Conservation (phyloP, 768 basidiomycete species). For the Imleria badia region DNA sequence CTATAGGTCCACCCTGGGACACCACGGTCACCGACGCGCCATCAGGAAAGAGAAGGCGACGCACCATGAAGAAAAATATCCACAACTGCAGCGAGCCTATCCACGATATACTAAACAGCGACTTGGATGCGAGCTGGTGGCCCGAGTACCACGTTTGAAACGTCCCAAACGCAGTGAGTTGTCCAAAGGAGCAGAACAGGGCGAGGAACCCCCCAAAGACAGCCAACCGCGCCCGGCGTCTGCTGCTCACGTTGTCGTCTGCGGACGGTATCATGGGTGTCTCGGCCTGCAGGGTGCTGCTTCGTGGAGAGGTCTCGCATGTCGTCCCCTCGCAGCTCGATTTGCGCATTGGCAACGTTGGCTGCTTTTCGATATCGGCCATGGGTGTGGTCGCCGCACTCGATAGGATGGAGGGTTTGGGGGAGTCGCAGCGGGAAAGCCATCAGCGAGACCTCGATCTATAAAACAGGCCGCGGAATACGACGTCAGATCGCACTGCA, state of each 20-base stretch:
- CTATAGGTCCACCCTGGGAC: slow-evolving; percentile 58
- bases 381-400: slow-evolving; percentile 17
- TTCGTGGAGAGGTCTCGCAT: slow-evolving; percentile 19
- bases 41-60: slow-evolving; percentile 17
- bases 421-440: slow-evolving; percentile 10
- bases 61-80: slow-evolving; percentile 67
- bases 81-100: slow-evolving; percentile 70
- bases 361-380: slow-evolving; percentile 33
- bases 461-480: slow-evolving; percentile 24
- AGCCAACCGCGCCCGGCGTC: slow-evolving; percentile 42
- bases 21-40: not conserved
- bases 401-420: slow-evolving; percentile 8
- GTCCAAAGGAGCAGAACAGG: slow-evolving; percentile 69
- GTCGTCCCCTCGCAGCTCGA: slow-evolving; percentile 24
- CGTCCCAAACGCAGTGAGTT: slow-evolving; percentile 70
- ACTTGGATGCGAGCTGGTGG: slow-evolving; percentile 52
- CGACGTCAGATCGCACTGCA: slow-evolving; percentile 24
- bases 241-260: slow-evolving; percentile 2
- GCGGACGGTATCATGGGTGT: slow-evolving; percentile 12
- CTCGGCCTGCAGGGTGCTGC: slow-evolving; percentile 25
- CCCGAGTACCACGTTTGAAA: slow-evolving; percentile 66
- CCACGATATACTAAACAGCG: slow-evolving; percentile 64
- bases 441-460: slow-evolving; percentile 14
- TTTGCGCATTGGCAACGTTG: slow-evolving; percentile 14
- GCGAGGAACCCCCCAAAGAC: slow-evolving; percentile 66